Evolutionary conservation across 768 basidiomycete species (phyloP), one percentile per base, ranked within the genome.

Genomic region (Mycena galopus): DNA sequence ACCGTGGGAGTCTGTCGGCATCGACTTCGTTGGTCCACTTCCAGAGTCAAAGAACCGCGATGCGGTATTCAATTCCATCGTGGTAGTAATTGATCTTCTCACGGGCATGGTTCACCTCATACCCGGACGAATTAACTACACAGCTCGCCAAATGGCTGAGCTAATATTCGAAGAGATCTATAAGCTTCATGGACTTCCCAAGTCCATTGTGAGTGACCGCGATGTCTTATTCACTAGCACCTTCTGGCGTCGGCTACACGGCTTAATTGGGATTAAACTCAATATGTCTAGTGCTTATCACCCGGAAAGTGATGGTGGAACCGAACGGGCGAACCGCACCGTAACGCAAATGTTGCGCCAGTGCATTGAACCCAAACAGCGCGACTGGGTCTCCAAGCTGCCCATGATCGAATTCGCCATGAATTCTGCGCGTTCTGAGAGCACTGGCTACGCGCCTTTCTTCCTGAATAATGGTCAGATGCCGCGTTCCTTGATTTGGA

Each of bases 51-150:
- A 58, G 55, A 58, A 58, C 14, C 57, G 57, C 6, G 57, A 58
- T 17, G 57, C 32, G 1, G 57, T 58, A 10, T 58, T 58, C 11
- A 58, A 58, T 29, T 58, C 57, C 5, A 58, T 58, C 2, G 29
- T 29, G 19, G 57, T 58, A 1, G 57, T 35, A 8, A 58, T 58
- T 35, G 30, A 37, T 17, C 19, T 58, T 2, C 57, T 58, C 3
- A 58, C 57, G 21, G 57, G 57, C 4, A 58, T 58, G 57, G 57
- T 58, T 23, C 57, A 58, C 14, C 30, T 58, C 6, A 58, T 58
- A 16, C 55, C 57, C 3, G 29, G 57, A 10, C 57, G 57, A 35
- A 58, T 58, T 27, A 58, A 58, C 21, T 58, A 58, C 25, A 58
- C 57, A 3, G 32, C 57, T 11, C 57, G 57, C 7, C 57, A 58